Conservation (phyloP, 2,329 filamentous ascomycete genomes). For the Neospermospora avenae region DNA sequence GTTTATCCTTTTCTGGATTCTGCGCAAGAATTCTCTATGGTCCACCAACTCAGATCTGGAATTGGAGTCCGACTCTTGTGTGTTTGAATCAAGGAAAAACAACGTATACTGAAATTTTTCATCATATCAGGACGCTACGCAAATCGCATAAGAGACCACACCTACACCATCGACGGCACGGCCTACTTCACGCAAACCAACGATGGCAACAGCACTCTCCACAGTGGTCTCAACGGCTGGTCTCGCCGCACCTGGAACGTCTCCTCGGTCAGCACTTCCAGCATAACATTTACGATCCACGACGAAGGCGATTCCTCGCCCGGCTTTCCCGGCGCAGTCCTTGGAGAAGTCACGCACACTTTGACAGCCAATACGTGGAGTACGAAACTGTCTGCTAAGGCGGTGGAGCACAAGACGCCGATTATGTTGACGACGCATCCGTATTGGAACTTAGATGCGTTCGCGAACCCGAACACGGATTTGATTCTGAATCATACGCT, state of each 20-base stretch:
- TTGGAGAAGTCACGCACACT: slow-evolving; percentile 61
- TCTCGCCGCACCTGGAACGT: slow-evolving; percentile 66
- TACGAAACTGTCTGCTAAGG: slow-evolving; percentile 65
- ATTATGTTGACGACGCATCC: slow-evolving; percentile 72
- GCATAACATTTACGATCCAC: slow-evolving; percentile 63
- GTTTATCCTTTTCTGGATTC: too few relatives aligned
- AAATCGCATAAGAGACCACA: slow-evolving; percentile 75
- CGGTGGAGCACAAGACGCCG: slow-evolving; percentile 70
- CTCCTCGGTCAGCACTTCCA: slow-evolving; percentile 48
- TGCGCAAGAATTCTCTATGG: too few relatives aligned
- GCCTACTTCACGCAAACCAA: slow-evolving; percentile 54
- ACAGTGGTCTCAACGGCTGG: slow-evolving; percentile 68
- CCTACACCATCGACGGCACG: slow-evolving; percentile 57
- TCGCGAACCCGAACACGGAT: slow-evolving; percentile 62
- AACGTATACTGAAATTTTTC: too few relatives aligned
- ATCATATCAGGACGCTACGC: slow-evolving; percentile 65
- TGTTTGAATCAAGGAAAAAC: too few relatives aligned
- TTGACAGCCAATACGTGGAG: slow-evolving; percentile 63
- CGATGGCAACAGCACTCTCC: slow-evolving; percentile 53
- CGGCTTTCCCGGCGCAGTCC: slow-evolving; percentile 60
- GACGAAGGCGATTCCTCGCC: slow-evolving; percentile 52
- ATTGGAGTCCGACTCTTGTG: too few relatives aligned
- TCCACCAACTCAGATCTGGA: too few relatives aligned
- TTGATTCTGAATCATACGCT: slow-evolving; percentile 67
- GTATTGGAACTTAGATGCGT: slow-evolving; percentile 71